Conservation (phyloP, 129 eudicot genomes). For the sunflower (Helianthus annuus) region DNA sequence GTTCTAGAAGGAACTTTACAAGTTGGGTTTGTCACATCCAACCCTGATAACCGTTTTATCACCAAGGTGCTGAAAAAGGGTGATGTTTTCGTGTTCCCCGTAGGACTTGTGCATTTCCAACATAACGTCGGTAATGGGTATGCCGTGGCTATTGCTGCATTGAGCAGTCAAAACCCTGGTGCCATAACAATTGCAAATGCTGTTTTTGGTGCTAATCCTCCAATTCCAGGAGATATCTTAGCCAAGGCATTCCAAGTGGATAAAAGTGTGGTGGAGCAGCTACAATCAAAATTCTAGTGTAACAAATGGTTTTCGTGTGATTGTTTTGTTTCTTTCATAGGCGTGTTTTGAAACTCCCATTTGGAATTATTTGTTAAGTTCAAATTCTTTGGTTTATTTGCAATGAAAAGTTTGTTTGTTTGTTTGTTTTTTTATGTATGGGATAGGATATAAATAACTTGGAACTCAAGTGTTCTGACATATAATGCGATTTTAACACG, state of each 20-base stretch:
- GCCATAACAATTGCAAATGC: slow-evolving; percentile 39
- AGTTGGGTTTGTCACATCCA: slow-evolving; percentile 52
- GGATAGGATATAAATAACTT: too few species aligned
- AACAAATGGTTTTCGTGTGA: slow-evolving; percentile 12
- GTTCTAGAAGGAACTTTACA: slow-evolving; percentile 42
- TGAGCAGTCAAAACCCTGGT: slow-evolving; percentile 53
- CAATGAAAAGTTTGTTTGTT: slow-evolving; percentile 14
- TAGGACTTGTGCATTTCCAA: slow-evolving; percentile 54
- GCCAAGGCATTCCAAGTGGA: slow-evolving; percentile 48
- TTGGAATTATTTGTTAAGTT: slow-evolving; percentile 13
- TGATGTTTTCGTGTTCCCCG: slow-evolving; percentile 50
- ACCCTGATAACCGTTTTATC: slow-evolving; percentile 39
- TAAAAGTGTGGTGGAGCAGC: slow-evolving; percentile 23
- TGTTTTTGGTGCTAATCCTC: slow-evolving; percentile 48
- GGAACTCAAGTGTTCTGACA: too few species aligned
- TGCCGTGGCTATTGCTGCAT: slow-evolving; percentile 43
- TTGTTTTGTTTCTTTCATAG: background rate
- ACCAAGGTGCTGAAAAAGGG: slow-evolving; percentile 48
- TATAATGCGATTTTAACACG: too few species aligned
- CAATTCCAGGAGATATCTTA: slow-evolving; percentile 33
- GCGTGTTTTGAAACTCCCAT: background rate
- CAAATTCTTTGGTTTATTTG: slow-evolving; percentile 1
- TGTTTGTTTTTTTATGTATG: too few species aligned
- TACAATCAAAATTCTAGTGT: slow-evolving; percentile 40
- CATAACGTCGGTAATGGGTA: slow-evolving; percentile 33